Evolutionary conservation across 1,284 basidiomycete species (phyloP).

Genomic region (Heterobasidion irregulare): DNA sequence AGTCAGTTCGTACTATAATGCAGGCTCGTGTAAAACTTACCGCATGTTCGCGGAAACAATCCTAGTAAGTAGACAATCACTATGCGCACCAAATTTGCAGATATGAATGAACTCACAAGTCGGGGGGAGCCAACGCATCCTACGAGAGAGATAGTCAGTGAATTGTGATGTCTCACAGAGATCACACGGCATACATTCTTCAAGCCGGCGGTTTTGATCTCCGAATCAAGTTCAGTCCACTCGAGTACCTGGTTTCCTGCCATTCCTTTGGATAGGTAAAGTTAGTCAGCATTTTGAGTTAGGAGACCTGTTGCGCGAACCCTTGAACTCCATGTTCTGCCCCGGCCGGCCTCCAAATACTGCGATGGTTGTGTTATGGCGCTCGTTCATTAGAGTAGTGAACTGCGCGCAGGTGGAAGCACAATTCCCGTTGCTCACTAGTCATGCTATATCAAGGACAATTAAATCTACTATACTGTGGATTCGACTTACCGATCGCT

Average conservation of each 20-base stretch:
- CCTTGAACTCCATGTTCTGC: slow-evolving; percentile 46
- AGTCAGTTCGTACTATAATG: neutral
- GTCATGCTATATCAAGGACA: slow-evolving; percentile 1
- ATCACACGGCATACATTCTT: slow-evolving; percentile 33
- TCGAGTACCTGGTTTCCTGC: slow-evolving; percentile 60
- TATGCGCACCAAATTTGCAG: too few species aligned
- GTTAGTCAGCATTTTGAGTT: neutral
- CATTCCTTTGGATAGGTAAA: slow-evolving; percentile 32
- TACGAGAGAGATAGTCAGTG: slow-evolving; percentile 13
- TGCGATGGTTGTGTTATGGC: slow-evolving; percentile 44
- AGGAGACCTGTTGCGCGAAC: slow-evolving; percentile 15
- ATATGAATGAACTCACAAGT: slow-evolving; percentile 29
- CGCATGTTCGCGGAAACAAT: slow-evolving; percentile 46
- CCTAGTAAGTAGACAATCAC: slow-evolving; percentile 16
- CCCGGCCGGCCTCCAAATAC: slow-evolving; percentile 55
- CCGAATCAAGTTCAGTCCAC: slow-evolving; percentile 53
- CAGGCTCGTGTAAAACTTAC: slow-evolving; percentile 9
- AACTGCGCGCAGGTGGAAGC: slow-evolving; percentile 63
- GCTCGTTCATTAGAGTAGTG: slow-evolving; percentile 53
- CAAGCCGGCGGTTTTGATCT: slow-evolving; percentile 55
- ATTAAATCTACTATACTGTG: too few species aligned
- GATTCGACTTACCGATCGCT: slow-evolving; percentile 31
- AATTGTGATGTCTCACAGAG: neutral
- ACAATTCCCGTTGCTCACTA: slow-evolving; percentile 41
- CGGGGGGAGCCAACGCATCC: slow-evolving; percentile 55